Conservation (phyloP, 2,329 filamentous ascomycete genomes). For the Chrysoporthe austroafricana region DNA sequence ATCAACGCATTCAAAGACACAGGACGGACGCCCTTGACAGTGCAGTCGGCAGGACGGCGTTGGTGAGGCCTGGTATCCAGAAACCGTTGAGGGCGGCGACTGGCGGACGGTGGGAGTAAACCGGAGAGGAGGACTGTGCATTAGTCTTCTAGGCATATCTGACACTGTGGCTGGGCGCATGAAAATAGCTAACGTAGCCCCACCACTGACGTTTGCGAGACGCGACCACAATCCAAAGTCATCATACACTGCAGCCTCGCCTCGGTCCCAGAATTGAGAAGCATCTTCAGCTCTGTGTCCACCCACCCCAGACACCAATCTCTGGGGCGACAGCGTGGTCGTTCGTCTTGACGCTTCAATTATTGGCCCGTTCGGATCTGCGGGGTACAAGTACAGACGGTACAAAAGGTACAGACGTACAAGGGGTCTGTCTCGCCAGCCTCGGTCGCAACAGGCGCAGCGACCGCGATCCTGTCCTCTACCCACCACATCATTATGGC, state of each 20-base stretch:
- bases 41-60: conserved; percentile 4
- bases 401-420: no score
- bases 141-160: not conserved
- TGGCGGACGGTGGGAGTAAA: not conserved
- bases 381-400: not conserved
- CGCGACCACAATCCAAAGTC: not conserved
- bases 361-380: not conserved
- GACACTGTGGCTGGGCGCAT: conserved; percentile 15
- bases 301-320: not conserved
- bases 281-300: not conserved
- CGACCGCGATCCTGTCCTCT: not conserved
- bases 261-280: not conserved
- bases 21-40: not conserved
- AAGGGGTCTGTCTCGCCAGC: not conserved
- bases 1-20: not conserved
- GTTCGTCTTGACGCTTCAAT: not conserved
- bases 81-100: not conserved
- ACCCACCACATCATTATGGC: conserved; percentile 39
- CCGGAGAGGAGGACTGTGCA: conserved; percentile 11
- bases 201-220: conserved; percentile 5
- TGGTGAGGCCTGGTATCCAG: not conserved
- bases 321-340: not conserved
- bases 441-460: not conserved
- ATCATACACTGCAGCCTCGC: not conserved
- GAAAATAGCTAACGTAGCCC: conserved; percentile 16